Percentiles rank a stretch among this genome's conserved stretches.
Conservation (phyloP, 768 basidiomycete genomes). For the Tricholoma hemisulphureum region DNA sequence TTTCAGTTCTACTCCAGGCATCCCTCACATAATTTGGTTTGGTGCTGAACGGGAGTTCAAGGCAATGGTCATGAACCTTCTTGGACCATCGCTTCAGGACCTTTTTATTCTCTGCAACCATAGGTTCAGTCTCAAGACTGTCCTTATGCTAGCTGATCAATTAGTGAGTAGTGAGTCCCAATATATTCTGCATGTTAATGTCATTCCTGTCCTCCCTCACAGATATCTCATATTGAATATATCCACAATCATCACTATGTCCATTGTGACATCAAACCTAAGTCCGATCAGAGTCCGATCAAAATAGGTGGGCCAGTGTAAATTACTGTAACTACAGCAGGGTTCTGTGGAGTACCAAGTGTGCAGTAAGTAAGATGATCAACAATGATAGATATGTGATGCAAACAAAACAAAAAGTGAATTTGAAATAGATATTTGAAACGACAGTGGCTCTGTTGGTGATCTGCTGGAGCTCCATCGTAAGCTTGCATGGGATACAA, state of each 20-base stretch:
- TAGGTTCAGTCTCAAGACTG: conserved; percentile 86
- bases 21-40: conserved; percentile 74
- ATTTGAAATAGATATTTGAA: too few relatives aligned
- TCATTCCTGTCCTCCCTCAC: conserved; percentile 8
- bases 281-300: too few relatives aligned
- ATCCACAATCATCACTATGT: conserved; percentile 99
- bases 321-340: too few relatives aligned
- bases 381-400: too few relatives aligned
- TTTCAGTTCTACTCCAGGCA: conserved; percentile 67
- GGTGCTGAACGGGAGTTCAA: conserved; percentile 50
- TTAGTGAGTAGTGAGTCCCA: conserved; percentile 56
- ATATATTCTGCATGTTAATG: too few relatives aligned
- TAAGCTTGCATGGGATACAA: too few relatives aligned
- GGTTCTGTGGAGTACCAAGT: too few relatives aligned
- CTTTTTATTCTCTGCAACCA: conserved; percentile 70
- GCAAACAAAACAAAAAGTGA: too few relatives aligned
- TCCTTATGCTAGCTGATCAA: conserved; percentile 94
- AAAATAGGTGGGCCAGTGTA: too few relatives aligned
- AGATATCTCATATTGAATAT: conserved; percentile 99
- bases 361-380: too few relatives aligned
- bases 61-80: conserved; percentile 68
- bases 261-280: conserved; percentile 74
- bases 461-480: too few relatives aligned
- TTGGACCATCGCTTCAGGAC: conserved; percentile 65
- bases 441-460: too few relatives aligned